phyloP scores from a whole-genome alignment of 805 yeast species.

The Saturnispora besseyi region DNA sequence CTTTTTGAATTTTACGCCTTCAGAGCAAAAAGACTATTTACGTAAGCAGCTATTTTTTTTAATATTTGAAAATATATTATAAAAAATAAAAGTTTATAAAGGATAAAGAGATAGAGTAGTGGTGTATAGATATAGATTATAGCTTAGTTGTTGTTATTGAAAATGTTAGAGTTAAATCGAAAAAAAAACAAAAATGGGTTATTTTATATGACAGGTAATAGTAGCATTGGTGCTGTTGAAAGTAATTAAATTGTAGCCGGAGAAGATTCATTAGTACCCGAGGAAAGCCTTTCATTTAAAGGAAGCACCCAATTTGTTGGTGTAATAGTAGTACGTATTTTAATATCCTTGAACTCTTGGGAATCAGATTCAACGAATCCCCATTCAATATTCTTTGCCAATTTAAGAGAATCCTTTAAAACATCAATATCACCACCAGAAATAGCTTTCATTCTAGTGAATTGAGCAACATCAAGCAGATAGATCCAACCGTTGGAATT shows the following conservation, averaged over 20 bases:
- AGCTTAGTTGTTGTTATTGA: no score
- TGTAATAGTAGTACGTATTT: slow-evolving; percentile 51
- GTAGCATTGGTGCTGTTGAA: background rate
- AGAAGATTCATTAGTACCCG: slow-evolving; percentile 31
- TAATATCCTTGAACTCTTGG: slow-evolving; percentile 29
- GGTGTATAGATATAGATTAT: no score
- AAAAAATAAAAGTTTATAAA: no score
- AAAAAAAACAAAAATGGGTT: no score
- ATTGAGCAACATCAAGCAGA: slow-evolving; percentile 50
- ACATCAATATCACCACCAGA: slow-evolving; percentile 45
- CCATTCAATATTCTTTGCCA: slow-evolving; percentile 38
- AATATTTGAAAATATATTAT: no score
- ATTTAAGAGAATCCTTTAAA: slow-evolving; percentile 46
- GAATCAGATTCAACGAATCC: slow-evolving; percentile 19
- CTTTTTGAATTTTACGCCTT: no score
- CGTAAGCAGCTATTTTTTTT: no score
- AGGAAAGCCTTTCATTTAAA: slow-evolving; percentile 35
- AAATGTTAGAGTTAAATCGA: no score
- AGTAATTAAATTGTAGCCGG: background rate
- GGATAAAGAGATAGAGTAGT: no score
- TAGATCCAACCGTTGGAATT: slow-evolving; percentile 66
- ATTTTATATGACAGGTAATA: background rate
- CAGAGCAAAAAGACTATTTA: no score
- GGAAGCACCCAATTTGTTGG: slow-evolving; percentile 67
- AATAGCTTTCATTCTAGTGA: slow-evolving; percentile 66